These are phyloP conservation scores for Pittosporum tobira DNA, from an alignment of 129 eudicot species.

Conservation along the genomic window DNA sequence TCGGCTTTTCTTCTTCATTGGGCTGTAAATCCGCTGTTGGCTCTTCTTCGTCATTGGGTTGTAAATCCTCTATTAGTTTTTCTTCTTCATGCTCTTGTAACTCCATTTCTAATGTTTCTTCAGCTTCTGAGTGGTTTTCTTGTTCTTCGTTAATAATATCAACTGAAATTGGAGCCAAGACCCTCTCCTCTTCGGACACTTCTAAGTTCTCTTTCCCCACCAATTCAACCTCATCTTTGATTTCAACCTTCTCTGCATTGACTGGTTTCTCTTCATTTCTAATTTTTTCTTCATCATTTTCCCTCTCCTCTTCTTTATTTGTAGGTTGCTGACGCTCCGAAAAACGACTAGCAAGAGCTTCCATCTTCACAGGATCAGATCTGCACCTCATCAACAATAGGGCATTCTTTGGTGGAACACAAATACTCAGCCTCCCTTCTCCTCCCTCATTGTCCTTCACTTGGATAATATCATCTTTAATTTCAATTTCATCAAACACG, in stretches of 20 bases:
- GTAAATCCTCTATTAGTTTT: slow-evolving; percentile 13
- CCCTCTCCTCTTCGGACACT: slow-evolving; percentile 7
- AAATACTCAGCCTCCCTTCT: slow-evolving; percentile 55
- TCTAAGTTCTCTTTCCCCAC: background rate
- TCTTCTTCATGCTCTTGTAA: slow-evolving; percentile 7
- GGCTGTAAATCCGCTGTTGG: too few relatives aligned
- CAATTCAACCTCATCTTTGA: slow-evolving; percentile 9
- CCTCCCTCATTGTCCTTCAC: slow-evolving; percentile 22
- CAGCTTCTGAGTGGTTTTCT: slow-evolving; percentile 8
- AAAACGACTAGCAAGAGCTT: slow-evolving; percentile 54
- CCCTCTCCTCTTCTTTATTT: slow-evolving; percentile 1
- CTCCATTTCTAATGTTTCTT: slow-evolving; percentile 9
- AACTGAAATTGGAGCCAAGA: slow-evolving; percentile 12
- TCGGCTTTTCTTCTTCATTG: too few relatives aligned
- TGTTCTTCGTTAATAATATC: slow-evolving; percentile 20
- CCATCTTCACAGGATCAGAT: slow-evolving; percentile 91
- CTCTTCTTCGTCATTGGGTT: too few relatives aligned
- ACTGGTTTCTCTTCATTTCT: slow-evolving; percentile 13
- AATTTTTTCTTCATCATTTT: slow-evolving; percentile 11
- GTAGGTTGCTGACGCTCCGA: slow-evolving; percentile 43
- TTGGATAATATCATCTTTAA: slow-evolving; percentile 37
- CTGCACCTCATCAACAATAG: slow-evolving; percentile 89
- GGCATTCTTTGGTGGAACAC: slow-evolving; percentile 91
- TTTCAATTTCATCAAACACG: slow-evolving; percentile 68
- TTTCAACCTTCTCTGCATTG: background rate